phyloP scores from a whole-genome alignment of 2,329 filamentous ascomycete species.

The Penicillium sp. region DNA sequence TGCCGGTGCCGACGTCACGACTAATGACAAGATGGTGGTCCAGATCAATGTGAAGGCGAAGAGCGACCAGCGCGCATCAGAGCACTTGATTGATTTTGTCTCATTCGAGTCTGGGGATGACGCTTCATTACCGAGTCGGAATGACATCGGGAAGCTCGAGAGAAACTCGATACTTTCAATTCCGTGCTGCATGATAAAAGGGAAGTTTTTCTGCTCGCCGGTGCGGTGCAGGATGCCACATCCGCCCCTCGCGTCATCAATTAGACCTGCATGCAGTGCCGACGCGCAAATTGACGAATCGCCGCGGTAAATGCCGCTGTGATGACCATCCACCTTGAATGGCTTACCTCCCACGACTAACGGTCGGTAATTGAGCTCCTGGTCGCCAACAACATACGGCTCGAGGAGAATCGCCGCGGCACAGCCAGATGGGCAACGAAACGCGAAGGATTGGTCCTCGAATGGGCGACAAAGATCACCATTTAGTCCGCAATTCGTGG shows the following conservation, averaged over 20 bases:
- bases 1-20: constrained; percentile 55
- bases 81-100: constrained; percentile 42
- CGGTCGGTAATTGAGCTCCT: constrained; percentile 55
- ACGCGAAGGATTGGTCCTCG: constrained; percentile 53
- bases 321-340: constrained; percentile 37
- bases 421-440: constrained; percentile 60
- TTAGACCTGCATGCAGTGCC: constrained; percentile 60
- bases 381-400: constrained; percentile 58
- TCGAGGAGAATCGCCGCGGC: constrained; percentile 52
- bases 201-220: constrained; percentile 53
- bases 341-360: constrained; percentile 57
- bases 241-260: constrained; percentile 55
- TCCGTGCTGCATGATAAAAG: constrained; percentile 48
- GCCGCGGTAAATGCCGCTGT: constrained; percentile 54
- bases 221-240: constrained; percentile 56
- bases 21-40: constrained; percentile 56
- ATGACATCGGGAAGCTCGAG: constrained; percentile 59
- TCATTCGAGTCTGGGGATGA: constrained; percentile 28
- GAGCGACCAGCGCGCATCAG: constrained; percentile 59
- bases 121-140: constrained; percentile 29
- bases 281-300: constrained; percentile 63
- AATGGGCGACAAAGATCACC: constrained; percentile 60
- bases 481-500: constrained; percentile 55
- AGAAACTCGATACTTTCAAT: constrained; percentile 55
- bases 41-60: constrained; percentile 57